phyloP scores from a whole-genome alignment of 2,329 filamentous ascomycete genomes.

The Davidsoniella neocaledoniae region DNA sequence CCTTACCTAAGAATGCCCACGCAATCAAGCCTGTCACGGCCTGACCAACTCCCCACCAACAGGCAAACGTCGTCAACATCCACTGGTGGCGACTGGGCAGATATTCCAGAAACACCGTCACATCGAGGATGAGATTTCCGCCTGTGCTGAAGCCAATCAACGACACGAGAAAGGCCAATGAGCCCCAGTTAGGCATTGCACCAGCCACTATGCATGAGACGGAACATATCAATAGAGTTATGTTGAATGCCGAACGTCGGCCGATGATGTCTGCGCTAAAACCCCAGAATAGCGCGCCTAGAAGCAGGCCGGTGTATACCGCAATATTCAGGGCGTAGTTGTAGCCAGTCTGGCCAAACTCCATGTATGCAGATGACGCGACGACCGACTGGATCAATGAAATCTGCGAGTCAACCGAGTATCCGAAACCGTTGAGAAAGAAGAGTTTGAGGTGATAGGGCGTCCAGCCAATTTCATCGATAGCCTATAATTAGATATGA shows the following conservation, averaged over 20 bases:
- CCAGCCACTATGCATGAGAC: constrained; percentile 44
- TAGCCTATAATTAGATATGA: constrained; percentile 20
- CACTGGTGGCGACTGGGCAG: constrained; percentile 30
- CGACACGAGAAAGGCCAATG: constrained; percentile 45
- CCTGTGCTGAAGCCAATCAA: constrained; percentile 30
- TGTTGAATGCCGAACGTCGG: constrained; percentile 51
- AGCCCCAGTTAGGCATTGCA: constrained; percentile 47
- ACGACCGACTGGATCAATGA: constrained; percentile 45
- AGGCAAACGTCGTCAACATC: constrained; percentile 28
- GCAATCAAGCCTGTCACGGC: constrained; percentile 28
- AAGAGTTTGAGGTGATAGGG: constrained; percentile 42
- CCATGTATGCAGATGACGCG: constrained; percentile 36
- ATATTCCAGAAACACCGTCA: constrained; percentile 35
- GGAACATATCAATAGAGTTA: constrained; percentile 33
- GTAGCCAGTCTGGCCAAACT: constrained; percentile 40
- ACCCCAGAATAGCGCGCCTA: constrained; percentile 52
- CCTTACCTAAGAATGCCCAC: constrained; percentile 28
- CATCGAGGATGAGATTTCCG: constrained; percentile 34
- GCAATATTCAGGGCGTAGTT: constrained; percentile 42
- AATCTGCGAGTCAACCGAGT: constrained; percentile 30
- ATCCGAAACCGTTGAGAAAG: constrained; percentile 44
- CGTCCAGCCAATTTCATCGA: constrained; percentile 45
- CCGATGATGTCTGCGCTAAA: constrained; percentile 51
- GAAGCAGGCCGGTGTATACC: constrained; percentile 37
- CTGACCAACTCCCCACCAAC: constrained; percentile 36